Evolutionary conservation across 2,329 filamentous ascomycete species (phyloP).

Genomic region (Aschersonia sp.): DNA sequence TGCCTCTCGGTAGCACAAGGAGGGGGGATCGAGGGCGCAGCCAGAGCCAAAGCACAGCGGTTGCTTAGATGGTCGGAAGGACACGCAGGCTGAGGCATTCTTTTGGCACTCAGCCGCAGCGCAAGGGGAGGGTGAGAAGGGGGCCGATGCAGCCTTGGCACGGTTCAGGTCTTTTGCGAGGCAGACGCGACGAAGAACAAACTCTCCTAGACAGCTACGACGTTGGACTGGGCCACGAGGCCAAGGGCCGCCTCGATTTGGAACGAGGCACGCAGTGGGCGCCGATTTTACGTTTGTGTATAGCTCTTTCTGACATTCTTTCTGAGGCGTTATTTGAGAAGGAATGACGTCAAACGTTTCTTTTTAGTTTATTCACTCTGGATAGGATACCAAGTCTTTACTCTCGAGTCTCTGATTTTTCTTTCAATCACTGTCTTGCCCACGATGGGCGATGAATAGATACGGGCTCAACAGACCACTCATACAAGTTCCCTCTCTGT

Average conservation of each 20-base stretch:
- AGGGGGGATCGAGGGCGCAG: neutral
- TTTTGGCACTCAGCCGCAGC: constrained; percentile 3
- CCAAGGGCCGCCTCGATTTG: too few relatives aligned
- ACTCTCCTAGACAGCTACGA: too few relatives aligned
- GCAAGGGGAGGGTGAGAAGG: neutral
- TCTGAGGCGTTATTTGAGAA: neutral
- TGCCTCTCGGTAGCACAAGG: neutral
- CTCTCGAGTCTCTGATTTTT: too few relatives aligned
- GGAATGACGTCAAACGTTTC: too few relatives aligned
- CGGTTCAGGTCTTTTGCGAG: neutral
- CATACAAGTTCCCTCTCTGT: too few relatives aligned
- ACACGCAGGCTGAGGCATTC: neutral
- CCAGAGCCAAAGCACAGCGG: neutral
- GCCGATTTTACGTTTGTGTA: neutral
- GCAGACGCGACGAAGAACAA: neutral
- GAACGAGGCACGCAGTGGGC: too few relatives aligned
- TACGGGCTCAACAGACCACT: too few relatives aligned
- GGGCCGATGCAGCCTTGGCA: neutral
- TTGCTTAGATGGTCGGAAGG: neutral
- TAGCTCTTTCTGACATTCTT: neutral
- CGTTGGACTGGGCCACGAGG: too few relatives aligned
- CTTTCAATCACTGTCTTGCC: too few relatives aligned
- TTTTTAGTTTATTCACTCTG: too few relatives aligned
- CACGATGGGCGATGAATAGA: too few relatives aligned
- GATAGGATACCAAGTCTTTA: too few relatives aligned